phyloP scores from a whole-genome alignment of 352 stramenopile genomes.

The Halophytophthora batemanensis region DNA sequence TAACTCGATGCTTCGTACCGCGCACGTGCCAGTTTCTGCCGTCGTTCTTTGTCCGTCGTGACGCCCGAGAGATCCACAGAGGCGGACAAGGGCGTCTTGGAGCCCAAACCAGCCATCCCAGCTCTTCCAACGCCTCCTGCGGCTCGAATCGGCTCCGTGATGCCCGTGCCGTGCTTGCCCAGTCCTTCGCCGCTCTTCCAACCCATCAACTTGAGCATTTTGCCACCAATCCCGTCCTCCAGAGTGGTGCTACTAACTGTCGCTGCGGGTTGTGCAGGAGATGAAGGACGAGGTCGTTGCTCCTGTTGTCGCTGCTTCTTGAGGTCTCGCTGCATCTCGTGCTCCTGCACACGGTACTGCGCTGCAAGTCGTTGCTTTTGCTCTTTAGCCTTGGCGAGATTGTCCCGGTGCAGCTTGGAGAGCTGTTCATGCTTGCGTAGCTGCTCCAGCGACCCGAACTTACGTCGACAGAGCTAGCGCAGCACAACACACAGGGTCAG shows the following conservation, averaged over 20 bases:
- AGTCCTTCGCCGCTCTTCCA: slow-evolving; percentile 84
- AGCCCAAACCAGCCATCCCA: slow-evolving; percentile 56
- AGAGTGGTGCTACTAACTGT: slow-evolving; percentile 22
- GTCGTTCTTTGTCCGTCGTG: slow-evolving; percentile 58
- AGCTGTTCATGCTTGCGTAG: slow-evolving; percentile 77
- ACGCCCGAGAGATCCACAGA: slow-evolving; percentile 44
- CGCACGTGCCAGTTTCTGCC: slow-evolving; percentile 55
- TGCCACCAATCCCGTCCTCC: slow-evolving; percentile 70
- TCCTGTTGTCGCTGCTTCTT: slow-evolving; percentile 32
- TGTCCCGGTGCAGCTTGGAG: slow-evolving; percentile 72
- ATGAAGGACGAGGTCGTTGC: neutral
- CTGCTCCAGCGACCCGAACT: slow-evolving; percentile 72
- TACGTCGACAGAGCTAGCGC: slow-evolving; percentile 71
- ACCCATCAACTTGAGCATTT: slow-evolving; percentile 88
- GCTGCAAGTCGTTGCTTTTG: slow-evolving; percentile 63
- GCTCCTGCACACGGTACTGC: slow-evolving; percentile 61
- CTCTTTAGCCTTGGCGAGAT: slow-evolving; percentile 73
- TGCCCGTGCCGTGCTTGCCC: slow-evolving; percentile 76
- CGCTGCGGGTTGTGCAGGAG: neutral
- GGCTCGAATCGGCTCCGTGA: slow-evolving; percentile 62
- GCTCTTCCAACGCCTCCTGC: slow-evolving; percentile 30
- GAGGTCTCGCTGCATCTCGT: slow-evolving; percentile 30
- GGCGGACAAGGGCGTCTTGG: slow-evolving; percentile 23
- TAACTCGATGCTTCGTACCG: slow-evolving; percentile 45
- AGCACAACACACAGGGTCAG: neutral